phyloP scores from a whole-genome alignment of 345 rosid genomes.

The Noccaea caerulescens region DNA sequence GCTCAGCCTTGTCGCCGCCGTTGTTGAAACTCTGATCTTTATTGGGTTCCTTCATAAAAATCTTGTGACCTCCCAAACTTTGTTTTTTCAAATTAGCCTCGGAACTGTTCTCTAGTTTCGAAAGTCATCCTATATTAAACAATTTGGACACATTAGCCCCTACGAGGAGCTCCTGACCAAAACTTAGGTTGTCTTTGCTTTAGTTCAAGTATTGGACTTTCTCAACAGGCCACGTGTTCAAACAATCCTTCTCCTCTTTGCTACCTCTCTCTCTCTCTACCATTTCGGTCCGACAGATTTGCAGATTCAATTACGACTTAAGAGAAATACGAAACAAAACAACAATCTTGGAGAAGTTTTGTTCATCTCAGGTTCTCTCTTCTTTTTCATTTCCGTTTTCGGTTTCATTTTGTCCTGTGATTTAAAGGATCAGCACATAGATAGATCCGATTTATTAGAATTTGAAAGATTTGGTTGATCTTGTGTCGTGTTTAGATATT shows the following conservation, averaged over 20 bases:
- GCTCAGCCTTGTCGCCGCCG: slow-evolving; percentile 43
- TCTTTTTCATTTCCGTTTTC: background rate
- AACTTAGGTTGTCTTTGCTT: slow-evolving; percentile 9
- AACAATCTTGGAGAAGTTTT: background rate
- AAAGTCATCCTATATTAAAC: background rate
- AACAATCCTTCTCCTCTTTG: slow-evolving; percentile 12
- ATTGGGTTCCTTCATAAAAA: slow-evolving; percentile 27
- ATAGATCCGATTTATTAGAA: slow-evolving; percentile 23
- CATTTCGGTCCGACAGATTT: slow-evolving; percentile 39
- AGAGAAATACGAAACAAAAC: slow-evolving; percentile 2
- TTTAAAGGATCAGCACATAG: background rate
- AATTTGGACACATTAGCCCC: slow-evolving; percentile 11
- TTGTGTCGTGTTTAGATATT: background rate
- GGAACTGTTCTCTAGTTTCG: slow-evolving; percentile 4
- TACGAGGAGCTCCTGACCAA: background rate
- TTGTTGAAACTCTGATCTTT: slow-evolving; percentile 19
- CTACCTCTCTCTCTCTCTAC: slow-evolving; percentile 20
- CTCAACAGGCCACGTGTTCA: slow-evolving; percentile 44
- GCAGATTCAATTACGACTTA: slow-evolving; percentile 20
- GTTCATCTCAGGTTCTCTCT: slow-evolving; percentile 31
- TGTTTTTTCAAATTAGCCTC: background rate
- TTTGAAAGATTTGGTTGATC: background rate
- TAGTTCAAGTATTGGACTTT: slow-evolving; percentile 24
- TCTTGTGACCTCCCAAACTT: slow-evolving; percentile 8
- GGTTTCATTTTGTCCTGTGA: background rate